phyloP scores from a whole-genome alignment of 306 rosid species.

The Purshia tridentata region DNA sequence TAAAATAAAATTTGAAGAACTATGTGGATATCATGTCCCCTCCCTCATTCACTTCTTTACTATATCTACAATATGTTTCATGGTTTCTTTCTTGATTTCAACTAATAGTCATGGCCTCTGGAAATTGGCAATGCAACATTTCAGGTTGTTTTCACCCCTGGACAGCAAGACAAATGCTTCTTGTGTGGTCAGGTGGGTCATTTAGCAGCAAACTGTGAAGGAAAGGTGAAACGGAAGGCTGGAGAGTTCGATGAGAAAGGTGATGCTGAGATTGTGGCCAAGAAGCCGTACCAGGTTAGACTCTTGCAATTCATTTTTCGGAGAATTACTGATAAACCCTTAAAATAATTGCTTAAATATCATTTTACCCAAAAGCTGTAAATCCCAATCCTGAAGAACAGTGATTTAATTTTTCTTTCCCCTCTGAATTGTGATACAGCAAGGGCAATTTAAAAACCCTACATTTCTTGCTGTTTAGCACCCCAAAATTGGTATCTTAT shows the following conservation, averaged over 20 bases:
- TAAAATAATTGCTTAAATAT: not conserved
- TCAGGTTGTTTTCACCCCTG: conserved; percentile 90
- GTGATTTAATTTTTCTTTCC: too few relatives aligned
- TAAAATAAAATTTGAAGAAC: not conserved
- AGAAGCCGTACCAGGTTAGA: conserved; percentile 89
- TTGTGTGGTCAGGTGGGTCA: conserved; percentile 96
- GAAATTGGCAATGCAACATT: conserved; percentile 29
- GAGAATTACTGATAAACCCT: not conserved
- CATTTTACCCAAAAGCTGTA: too few relatives aligned
- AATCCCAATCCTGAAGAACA: too few relatives aligned
- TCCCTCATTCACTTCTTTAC: not conserved
- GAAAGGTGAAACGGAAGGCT: conserved; percentile 79
- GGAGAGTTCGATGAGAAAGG: conserved; percentile 92
- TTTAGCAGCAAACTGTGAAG: conserved; percentile 81
- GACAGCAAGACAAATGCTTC: conserved; percentile 93
- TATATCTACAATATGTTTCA: conserved; percentile 3
- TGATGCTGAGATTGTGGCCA: conserved; percentile 46
- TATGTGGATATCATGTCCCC: not conserved
- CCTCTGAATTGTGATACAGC: too few relatives aligned
- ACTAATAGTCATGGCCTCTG: conserved; percentile 22
- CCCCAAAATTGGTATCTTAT: too few relatives aligned
- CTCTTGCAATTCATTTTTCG: not conserved
- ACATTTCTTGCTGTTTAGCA: too few relatives aligned
- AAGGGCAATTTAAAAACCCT: too few relatives aligned
- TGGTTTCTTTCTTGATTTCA: conserved; percentile 15